Percentiles rank a stretch among this genome's conserved stretches.
phyloP scores from a whole-genome alignment of 441 rosid genomes.

The Gossypium lobatum region DNA sequence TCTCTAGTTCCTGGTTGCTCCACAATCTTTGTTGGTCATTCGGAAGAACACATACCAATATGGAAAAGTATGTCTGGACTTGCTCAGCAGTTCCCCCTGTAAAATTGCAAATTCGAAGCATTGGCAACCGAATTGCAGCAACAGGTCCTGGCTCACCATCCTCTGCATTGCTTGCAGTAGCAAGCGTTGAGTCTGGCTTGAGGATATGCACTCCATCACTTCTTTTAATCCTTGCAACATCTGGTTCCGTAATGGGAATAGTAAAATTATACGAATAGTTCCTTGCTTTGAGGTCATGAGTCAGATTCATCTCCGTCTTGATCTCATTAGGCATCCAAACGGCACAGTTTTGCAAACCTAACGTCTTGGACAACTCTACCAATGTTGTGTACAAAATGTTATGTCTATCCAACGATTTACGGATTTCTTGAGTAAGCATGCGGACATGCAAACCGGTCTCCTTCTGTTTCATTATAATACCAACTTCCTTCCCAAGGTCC shows the following conservation, averaged over 20 bases:
- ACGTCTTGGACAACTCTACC: conserved; percentile 85
- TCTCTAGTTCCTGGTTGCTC: conserved; percentile 80
- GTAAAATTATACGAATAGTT: conserved; percentile 30
- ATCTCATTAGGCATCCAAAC: conserved; percentile 88
- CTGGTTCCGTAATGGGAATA: conserved; percentile 63
- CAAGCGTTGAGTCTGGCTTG: conserved; percentile 50
- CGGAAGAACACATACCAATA: conserved; percentile 82
- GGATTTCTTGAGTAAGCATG: conserved; percentile 95
- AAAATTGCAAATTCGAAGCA: conserved; percentile 78
- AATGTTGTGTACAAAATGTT: conserved; percentile 75
- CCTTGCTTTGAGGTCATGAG: conserved; percentile 57
- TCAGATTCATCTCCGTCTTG: conserved; percentile 61
- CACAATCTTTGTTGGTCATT: conserved; percentile 62
- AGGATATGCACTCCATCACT: conserved; percentile 65
- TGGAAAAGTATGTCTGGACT: conserved; percentile 60
- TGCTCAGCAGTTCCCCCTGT: conserved; percentile 89
- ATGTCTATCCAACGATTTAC: conserved; percentile 86
- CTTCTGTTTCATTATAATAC: conserved; percentile 76
- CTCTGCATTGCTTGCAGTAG: conserved; percentile 56
- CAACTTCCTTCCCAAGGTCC: conserved; percentile 91
- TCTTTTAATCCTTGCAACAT: conserved; percentile 51
- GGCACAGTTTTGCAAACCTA: conserved; percentile 81
- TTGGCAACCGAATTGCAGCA: conserved; percentile 94
- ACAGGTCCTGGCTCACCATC: conserved; percentile 54
- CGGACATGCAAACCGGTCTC: conserved; percentile 84